phyloP scores from a whole-genome alignment of 768 basidiomycete genomes.

The Rhodotorula paludigena region DNA sequence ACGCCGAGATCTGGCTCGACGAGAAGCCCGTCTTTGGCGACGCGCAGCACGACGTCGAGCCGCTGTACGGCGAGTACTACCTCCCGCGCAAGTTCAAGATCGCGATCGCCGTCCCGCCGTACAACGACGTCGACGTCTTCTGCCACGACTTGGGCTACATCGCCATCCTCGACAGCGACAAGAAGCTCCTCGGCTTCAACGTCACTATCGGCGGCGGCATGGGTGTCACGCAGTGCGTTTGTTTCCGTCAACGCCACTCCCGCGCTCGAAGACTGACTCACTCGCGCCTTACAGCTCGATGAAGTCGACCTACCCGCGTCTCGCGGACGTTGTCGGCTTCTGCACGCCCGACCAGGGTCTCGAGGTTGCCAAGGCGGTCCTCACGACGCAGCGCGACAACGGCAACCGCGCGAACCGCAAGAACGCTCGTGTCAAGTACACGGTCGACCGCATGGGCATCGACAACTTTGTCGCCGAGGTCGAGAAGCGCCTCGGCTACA shows the following conservation, averaged over 20 bases:
- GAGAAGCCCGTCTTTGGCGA: conserved; percentile 94
- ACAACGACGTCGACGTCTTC: conserved; percentile 93
- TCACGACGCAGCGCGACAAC: conserved; percentile 89
- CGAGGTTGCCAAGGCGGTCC: conserved; percentile 82
- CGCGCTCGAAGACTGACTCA: no score
- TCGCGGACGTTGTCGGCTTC: conserved; percentile 84
- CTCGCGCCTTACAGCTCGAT: no score
- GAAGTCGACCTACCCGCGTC: conserved; percentile 96
- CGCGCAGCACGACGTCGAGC: conserved; percentile 82
- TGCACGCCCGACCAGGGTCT: conserved; percentile 80
- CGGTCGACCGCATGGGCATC: conserved; percentile 90
- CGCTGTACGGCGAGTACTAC: conserved; percentile 96
- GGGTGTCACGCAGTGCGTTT: conserved; percentile 78
- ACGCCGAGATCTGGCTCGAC: conserved; percentile 99
- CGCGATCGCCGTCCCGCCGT: conserved; percentile 90
- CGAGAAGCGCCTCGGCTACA: conserved; percentile 77
- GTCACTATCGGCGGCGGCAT: conserved; percentile 92
- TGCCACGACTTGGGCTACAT: conserved; percentile 91
- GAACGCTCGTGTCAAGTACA: conserved; percentile 60
- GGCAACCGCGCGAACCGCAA: conserved; percentile 77
- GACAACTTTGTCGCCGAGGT: conserved; percentile 81
- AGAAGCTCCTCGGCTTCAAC: conserved; percentile 84
- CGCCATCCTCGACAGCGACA: conserved; percentile 72
- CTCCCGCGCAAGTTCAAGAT: conserved; percentile 81
- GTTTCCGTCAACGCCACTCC: background rate